These are phyloP conservation scores for Boletus semigastroideus DNA, from an alignment of 1,284 basidiomycete species.

Conservation along the genomic window DNA sequence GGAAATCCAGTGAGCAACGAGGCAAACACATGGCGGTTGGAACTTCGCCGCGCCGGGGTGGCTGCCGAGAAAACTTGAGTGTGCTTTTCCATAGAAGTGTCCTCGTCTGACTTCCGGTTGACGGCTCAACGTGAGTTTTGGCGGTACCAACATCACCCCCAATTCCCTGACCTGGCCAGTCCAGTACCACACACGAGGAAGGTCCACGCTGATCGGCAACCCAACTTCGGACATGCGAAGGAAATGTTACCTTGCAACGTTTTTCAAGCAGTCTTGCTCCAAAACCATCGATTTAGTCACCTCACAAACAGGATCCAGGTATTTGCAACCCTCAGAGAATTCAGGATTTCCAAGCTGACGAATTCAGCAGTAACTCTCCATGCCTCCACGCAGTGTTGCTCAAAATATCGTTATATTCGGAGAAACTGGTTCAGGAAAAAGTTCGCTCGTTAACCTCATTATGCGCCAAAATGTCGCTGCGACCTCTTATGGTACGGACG, in stretches of 20 bases:
- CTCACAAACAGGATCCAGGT: conserved; percentile 10
- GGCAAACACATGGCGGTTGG: conserved; percentile 6
- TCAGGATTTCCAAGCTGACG: conserved; percentile 5
- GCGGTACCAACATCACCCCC: neutral
- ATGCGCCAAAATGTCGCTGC: conserved; percentile 21
- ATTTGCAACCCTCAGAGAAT: conserved; percentile 6
- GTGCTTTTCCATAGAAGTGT: neutral
- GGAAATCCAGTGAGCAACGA: neutral
- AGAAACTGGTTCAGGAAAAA: conserved; percentile 36
- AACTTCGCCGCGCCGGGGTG: neutral
- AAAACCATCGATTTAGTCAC: conserved; percentile 2
- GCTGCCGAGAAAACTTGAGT: neutral
- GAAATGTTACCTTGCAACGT: neutral
- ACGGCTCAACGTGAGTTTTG: too few species aligned
- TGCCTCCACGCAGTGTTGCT: conserved; percentile 13
- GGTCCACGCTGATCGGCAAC: conserved; percentile 18
- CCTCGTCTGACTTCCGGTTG: too few species aligned
- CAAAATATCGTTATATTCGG: conserved; percentile 31
- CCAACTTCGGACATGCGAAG: neutral
- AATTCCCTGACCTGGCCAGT: conserved; percentile 1
- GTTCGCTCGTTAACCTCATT: conserved; percentile 34
- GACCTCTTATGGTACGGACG: conserved; percentile 29
- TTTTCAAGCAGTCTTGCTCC: neutral
- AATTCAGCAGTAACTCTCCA: conserved; percentile 7
- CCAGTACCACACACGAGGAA: conserved; percentile 17